Evolutionary conservation across 192 early-diverging fungal species (phyloP).

Genomic region (Spizellomyces punctatus): DNA sequence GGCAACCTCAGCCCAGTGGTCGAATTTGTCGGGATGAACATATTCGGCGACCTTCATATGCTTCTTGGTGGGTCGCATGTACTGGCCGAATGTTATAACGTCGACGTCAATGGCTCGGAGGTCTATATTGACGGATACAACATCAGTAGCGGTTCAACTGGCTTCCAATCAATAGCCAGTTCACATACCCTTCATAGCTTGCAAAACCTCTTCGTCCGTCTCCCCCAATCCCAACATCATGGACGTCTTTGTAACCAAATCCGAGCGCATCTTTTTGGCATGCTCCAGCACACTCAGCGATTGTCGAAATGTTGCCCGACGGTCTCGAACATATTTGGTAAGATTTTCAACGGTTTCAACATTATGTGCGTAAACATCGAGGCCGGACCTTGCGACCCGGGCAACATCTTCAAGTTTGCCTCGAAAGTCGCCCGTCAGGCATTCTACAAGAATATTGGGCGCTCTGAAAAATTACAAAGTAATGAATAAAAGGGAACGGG

Average conservation of each 20-base stretch:
- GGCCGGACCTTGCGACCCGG: conserved; percentile 82
- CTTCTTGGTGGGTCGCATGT: conserved; percentile 99
- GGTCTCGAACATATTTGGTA: conserved; percentile 88
- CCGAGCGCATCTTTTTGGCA: conserved; percentile 78
- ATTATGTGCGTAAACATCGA: conserved; percentile 99
- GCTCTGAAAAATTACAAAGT: conserved; percentile 51
- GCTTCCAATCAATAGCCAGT: background rate
- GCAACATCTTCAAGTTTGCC: conserved; percentile 78
- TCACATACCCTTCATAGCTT: conserved; percentile 75
- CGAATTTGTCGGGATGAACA: conserved; percentile 89
- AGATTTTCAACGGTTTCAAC: conserved; percentile 95
- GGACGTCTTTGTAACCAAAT: conserved; percentile 91
- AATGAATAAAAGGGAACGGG: background rate
- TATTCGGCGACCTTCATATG: conserved; percentile 98
- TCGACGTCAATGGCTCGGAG: conserved; percentile 83
- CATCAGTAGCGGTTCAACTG: background rate
- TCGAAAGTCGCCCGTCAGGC: conserved; percentile 91
- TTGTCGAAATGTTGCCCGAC: conserved; percentile 89
- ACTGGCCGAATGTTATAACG: conserved; percentile 96
- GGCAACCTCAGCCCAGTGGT: conserved; percentile 82
- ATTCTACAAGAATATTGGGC: conserved; percentile 93
- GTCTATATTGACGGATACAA: conserved; percentile 42
- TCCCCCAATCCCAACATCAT: conserved; percentile 99
- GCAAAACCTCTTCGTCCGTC: conserved; percentile 88
- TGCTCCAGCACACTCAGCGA: conserved; percentile 86